Conservation (phyloP, 163 green algal species). For the Prototheca wickerhamii region DNA sequence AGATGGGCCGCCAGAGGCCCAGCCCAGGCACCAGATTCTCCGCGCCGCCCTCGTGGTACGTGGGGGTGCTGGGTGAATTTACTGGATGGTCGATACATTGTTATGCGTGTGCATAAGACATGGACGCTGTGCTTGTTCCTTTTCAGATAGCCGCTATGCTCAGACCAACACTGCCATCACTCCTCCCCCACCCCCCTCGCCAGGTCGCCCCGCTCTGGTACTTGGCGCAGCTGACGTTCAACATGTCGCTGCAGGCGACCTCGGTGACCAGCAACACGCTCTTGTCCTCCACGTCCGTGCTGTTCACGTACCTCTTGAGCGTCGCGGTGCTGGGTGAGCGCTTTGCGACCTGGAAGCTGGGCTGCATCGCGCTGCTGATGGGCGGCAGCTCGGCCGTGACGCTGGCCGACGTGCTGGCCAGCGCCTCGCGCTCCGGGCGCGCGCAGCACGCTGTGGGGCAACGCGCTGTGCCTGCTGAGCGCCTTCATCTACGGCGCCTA, state of each 20-base stretch:
- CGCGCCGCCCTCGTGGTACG: not conserved
- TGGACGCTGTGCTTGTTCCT: too few relatives aligned
- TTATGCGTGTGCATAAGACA: too few relatives aligned
- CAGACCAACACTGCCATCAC: not conserved
- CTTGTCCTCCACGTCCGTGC: conserved; percentile 64
- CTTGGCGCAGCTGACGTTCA: conserved; percentile 83
- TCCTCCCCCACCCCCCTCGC: not conserved
- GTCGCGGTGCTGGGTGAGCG: conserved; percentile 54
- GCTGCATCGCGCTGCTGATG: conserved; percentile 45
- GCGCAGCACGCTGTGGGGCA: conserved; percentile 36
- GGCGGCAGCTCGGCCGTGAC: conserved; percentile 49
- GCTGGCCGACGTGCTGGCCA: conserved; percentile 39
- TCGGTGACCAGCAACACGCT: conserved; percentile 95
- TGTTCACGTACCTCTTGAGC: conserved; percentile 82
- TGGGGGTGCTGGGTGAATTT: not conserved
- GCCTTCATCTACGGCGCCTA: conserved; percentile 77
- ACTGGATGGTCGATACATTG: too few relatives aligned
- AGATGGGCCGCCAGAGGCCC: too few relatives aligned
- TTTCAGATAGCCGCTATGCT: not conserved
- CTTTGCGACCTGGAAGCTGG: conserved; percentile 54
- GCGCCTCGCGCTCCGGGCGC: not conserved
- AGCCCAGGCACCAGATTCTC: not conserved
- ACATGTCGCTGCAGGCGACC: conserved; percentile 69
- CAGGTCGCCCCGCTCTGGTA: conserved; percentile 84
- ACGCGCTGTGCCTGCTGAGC: conserved; percentile 70